Conservation (phyloP, 345 rosid genomes). For the Corymbia maculata region DNA sequence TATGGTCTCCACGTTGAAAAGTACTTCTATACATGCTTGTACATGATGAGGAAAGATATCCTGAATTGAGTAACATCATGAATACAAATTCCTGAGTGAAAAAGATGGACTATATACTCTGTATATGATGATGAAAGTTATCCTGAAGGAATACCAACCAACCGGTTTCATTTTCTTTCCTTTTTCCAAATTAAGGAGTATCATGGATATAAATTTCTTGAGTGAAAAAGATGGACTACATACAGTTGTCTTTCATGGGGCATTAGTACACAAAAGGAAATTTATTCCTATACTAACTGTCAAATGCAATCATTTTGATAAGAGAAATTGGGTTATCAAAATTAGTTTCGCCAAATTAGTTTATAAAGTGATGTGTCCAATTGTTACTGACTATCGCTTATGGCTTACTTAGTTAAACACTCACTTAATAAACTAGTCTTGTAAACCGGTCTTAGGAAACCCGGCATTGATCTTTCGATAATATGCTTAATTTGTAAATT, state of each 20-base stretch:
- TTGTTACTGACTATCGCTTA: not conserved
- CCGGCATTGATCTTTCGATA: not conserved
- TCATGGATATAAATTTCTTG: not conserved
- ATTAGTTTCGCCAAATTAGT: not conserved
- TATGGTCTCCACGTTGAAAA: not conserved
- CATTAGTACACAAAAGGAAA: not conserved
- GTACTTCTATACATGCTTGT: not conserved
- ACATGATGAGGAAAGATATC: not conserved
- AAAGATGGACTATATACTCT: not conserved
- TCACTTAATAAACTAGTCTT: not conserved
- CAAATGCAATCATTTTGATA: not conserved
- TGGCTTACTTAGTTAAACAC: not conserved
- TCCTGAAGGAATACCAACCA: not conserved
- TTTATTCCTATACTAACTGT: not conserved
- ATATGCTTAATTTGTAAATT: not conserved
- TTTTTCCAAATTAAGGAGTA: not conserved
- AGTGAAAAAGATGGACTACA: not conserved
- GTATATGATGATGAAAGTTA: not conserved
- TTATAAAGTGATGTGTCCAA: not conserved
- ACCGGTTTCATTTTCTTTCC: not conserved
- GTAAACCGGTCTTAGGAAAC: not conserved
- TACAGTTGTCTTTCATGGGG: not conserved
- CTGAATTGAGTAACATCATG: not conserved
- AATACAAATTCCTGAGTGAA: not conserved
- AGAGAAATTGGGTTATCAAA: not conserved